Evolutionary conservation across 306 rosid genomes (phyloP), one percentile per base, ranked within the genome.

Genomic region (Boehmeria nivea): DNA sequence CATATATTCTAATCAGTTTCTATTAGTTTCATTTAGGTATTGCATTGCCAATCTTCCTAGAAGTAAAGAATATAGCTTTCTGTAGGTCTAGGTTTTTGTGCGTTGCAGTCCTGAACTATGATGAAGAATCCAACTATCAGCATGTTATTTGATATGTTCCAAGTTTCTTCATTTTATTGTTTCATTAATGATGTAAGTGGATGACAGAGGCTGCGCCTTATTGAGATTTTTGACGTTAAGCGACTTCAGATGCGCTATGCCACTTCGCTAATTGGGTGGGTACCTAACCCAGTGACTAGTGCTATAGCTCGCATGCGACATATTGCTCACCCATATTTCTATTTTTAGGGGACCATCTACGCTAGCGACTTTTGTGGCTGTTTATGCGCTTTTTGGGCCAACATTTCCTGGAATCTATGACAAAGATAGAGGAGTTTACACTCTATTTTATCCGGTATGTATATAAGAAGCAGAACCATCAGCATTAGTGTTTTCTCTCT

Each of bases 231-330:
- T 76, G 99, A 93, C 64, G 88, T 93, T 42, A 93, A 87, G 67
- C 75, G 99, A 59, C 93, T 93, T 71, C 99, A 93, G 61, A 87
- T 93, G 99, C 94, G 95, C 55, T 93, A 93, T 65, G 84, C 95
- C 23, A 81, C 83, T 18, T 93, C 96, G 24, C 65, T 85, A 33
- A 87, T 93, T 28, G 99, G 99, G 99, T 93, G 68, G 75, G 94
- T 77, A 27, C 20, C 44, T 49, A 20, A 59, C 36, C 49, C 33
- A 54, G 68, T 22, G 18, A 14, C 11, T 4, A 28, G 31, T 60
- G 36, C 39, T 53, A n/a, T 17, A 13, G 22, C 48, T 18, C 59
- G 24, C 28, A 40, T n/a, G 20, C 0, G 54, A 27, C 19, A n/a
- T 49, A 22, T 53, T 6, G 37, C 61, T 70, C 51, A 67, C 39